Base-by-base conservation (phyloP, 108 stramenopile genomes). In the Nitzschia inconspicua region DNA sequence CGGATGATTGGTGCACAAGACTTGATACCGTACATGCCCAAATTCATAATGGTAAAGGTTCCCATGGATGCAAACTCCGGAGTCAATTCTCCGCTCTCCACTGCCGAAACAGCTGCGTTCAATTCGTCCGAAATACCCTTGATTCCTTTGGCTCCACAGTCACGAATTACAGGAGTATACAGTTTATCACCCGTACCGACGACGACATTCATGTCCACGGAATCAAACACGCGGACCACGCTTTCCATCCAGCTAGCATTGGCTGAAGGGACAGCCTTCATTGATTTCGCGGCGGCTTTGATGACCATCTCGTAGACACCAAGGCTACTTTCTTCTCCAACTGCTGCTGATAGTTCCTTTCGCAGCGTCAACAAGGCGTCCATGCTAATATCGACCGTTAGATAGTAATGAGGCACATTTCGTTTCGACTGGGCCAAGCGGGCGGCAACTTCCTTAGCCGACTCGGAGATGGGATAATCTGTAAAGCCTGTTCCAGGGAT, bases 1-100 rank as follows among this genome's bases (percentile, higher is more conserved):
- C 98, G 98, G 62, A 99, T 97, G 25, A 99, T 97, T 13, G 99
- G 98, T 47, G 89, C 88, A 66, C 98, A 99, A 47, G 95, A 95
- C 42, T 81, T 79, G 63, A 98, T 91, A 28, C 98, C 99, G 66
- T 97, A 98, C 99, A 99, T 99, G 31, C 99, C 99, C 48, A 99
- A 64, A 65, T 99, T 99, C 65, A 84, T 81, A 23, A 99, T 86
- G 24, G 95, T 92, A 75, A 99, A 97, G 16, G 96, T 92, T 40
- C 99, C 99, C 27, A 73, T 37, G 6, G 60, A 40, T 3, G 63
- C 63, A 44, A 72, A 72, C 35, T 72, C 70, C 19, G 63, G 34
- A 13, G 62, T 44, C 16, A 72, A 42, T 49, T 72, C 70, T 41
- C 71, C 71, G 42, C 31, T 49, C 58, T 85, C 92, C 68, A 42